Evolutionary conservation across 108 stramenopile genomes (phyloP).

Genomic region (Cyclostephanos invisitatus): DNA sequence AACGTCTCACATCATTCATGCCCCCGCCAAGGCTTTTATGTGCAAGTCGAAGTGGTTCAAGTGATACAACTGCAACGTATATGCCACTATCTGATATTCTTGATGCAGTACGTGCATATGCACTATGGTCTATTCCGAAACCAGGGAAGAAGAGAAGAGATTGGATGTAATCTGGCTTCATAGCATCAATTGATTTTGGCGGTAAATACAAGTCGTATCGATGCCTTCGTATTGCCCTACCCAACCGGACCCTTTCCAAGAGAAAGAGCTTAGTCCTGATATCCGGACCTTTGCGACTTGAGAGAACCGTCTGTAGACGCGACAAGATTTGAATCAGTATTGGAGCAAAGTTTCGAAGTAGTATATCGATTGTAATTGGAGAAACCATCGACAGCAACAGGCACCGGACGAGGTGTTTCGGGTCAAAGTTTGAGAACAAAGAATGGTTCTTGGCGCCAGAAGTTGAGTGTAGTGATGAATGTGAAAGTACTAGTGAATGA

Average conservation of each 20-base stretch:
- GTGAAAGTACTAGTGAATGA: slow-evolving; percentile 14
- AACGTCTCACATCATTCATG: slow-evolving; percentile 25
- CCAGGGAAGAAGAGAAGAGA: slow-evolving; percentile 43
- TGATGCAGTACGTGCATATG: slow-evolving; percentile 32
- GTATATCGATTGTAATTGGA: slow-evolving; percentile 27
- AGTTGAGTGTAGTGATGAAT: not conserved
- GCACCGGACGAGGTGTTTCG: slow-evolving; percentile 12
- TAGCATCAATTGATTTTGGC: not conserved
- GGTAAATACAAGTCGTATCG: slow-evolving; percentile 37
- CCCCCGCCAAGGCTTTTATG: slow-evolving; percentile 29
- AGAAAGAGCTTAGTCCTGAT: slow-evolving; percentile 8
- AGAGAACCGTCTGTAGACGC: slow-evolving; percentile 12
- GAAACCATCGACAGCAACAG: slow-evolving; percentile 15
- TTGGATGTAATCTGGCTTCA: slow-evolving; percentile 6
- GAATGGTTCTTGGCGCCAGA: not conserved
- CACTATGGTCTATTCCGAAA: slow-evolving; percentile 27
- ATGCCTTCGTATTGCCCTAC: slow-evolving; percentile 23
- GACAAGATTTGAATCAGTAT: slow-evolving; percentile 3
- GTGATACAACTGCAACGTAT: slow-evolving; percentile 26
- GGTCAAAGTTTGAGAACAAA: slow-evolving; percentile 14
- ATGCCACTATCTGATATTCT: slow-evolving; percentile 34
- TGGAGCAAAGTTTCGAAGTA: slow-evolving; percentile 24
- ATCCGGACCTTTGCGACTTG: slow-evolving; percentile 22
- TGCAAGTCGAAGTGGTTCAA: slow-evolving; percentile 37
- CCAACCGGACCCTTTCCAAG: slow-evolving; percentile 19